Conservation (phyloP, 768 basidiomycete genomes). For the Cystobasidiopsis lactophilus region DNA sequence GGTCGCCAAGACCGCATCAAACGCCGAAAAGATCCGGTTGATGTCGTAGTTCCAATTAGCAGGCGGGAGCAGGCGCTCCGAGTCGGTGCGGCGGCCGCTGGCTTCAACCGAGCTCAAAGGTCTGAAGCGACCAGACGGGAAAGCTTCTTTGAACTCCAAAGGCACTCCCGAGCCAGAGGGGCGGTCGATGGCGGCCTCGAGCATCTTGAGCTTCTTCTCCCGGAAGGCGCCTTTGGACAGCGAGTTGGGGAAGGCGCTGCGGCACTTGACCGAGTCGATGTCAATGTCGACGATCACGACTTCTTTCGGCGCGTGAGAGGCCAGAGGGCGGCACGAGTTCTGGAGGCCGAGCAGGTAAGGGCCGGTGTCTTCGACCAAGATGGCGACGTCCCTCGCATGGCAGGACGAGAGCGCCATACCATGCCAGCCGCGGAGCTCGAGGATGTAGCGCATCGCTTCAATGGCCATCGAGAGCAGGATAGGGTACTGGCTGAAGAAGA, state of each 20-base stretch:
- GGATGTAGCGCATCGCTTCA: constrained; percentile 60
- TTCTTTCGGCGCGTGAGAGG: constrained; percentile 37
- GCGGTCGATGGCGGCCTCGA: constrained; percentile 9
- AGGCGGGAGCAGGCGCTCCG: constrained; percentile 12
- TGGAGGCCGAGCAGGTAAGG: constrained; percentile 88
- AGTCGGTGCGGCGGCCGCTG: constrained; percentile 1
- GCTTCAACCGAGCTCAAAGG: constrained; percentile 12
- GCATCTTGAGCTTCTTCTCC: constrained; percentile 8
- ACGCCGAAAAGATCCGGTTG: neutral
- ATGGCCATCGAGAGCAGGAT: constrained; percentile 49
- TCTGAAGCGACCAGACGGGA: constrained; percentile 12
- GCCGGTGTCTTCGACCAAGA: constrained; percentile 86
- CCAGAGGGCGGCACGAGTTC: constrained; percentile 58
- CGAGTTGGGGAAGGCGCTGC: neutral
- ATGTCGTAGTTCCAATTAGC: constrained; percentile 13
- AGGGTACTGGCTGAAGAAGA: constrained; percentile 73
- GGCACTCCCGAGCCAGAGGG: constrained; percentile 5
- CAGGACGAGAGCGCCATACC: constrained; percentile 30
- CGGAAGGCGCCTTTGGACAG: constrained; percentile 9
- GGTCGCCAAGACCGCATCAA: constrained; percentile 6
- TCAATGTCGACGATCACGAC: constrained; percentile 73
- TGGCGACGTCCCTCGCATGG: constrained; percentile 36
- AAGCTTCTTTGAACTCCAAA: constrained; percentile 11
- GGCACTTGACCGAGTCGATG: constrained; percentile 24
- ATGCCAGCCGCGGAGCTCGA: constrained; percentile 50